A percentile compares a stretch with the other conserved stretches of the same genome.
Conservation (phyloP, 768 basidiomycete species). For the Naganishia onofrii region DNA sequence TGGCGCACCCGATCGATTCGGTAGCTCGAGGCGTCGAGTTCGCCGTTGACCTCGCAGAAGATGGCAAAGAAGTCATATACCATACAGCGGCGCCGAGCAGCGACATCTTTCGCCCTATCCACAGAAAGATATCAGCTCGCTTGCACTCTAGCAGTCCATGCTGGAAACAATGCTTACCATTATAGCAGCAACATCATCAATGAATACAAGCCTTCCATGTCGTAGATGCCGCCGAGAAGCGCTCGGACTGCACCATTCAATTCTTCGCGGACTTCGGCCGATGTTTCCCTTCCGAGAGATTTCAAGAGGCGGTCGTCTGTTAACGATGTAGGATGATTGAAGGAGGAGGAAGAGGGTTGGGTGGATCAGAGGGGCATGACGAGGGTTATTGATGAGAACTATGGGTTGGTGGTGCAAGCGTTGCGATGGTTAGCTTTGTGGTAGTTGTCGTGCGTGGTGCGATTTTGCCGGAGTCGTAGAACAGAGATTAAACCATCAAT, state of each 20-base stretch:
- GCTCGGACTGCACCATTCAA: slow-evolving; percentile 73
- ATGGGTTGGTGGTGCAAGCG: no score
- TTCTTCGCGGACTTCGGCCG: slow-evolving; percentile 68
- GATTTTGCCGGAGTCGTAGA: no score
- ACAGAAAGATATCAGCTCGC: neutral
- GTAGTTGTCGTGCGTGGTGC: no score
- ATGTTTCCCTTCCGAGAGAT: slow-evolving; percentile 63
- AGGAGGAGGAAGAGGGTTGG: no score
- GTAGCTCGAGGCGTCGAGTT: slow-evolving; percentile 78
- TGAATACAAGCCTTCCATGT: slow-evolving; percentile 82
- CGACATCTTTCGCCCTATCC: slow-evolving; percentile 73
- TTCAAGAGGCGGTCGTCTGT: no score
- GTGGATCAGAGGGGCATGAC: no score
- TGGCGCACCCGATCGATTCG: slow-evolving; percentile 92
- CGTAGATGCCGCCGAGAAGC: slow-evolving; percentile 72
- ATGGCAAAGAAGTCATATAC: slow-evolving; percentile 72
- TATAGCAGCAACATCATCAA: slow-evolving; percentile 86
- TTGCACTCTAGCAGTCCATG: neutral
- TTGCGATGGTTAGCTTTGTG: no score
- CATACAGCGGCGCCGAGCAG: slow-evolving; percentile 68
- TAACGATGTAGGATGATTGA: no score
- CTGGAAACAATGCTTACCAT: slow-evolving; percentile 61
- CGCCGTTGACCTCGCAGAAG: slow-evolving; percentile 70
- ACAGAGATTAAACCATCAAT: no score
- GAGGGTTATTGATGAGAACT: no score